Conservation (phyloP, 495 filamentous ascomycete species). For the Clohesyomyces aquaticus region DNA sequence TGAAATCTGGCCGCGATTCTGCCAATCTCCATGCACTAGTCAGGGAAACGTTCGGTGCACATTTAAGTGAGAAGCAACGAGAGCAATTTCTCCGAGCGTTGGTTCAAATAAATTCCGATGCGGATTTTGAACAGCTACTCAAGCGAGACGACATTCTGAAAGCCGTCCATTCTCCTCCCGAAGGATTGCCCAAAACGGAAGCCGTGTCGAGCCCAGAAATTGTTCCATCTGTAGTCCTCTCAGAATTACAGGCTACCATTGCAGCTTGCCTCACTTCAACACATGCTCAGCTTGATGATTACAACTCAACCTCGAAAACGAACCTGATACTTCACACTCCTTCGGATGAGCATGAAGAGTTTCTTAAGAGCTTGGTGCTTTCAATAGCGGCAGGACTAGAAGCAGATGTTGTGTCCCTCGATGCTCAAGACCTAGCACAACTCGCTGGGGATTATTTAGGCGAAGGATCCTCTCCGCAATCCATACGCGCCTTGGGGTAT, state of each 20-base stretch:
- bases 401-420: conserved; percentile 78
- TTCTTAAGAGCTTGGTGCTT: conserved; percentile 63
- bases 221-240: conserved; percentile 23
- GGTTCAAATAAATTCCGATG: too few relatives aligned
- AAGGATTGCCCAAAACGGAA: too few relatives aligned
- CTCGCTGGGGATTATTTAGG: conserved; percentile 74
- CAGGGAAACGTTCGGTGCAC: conserved; percentile 3
- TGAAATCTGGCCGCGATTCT: not conserved
- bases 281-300: conserved; percentile 12
- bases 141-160: too few relatives aligned
- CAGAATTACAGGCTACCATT: conserved; percentile 34
- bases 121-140: too few relatives aligned
- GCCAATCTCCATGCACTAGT: not conserved
- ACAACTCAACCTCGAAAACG: conserved; percentile 60
- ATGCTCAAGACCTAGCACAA: conserved; percentile 78
- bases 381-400: conserved; percentile 60
- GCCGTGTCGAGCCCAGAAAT: too few relatives aligned
- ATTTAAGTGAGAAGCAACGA: conserved; percentile 10
- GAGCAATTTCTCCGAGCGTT: conserved; percentile 18
- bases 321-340: conserved; percentile 71
- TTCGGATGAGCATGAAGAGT: conserved; percentile 58
- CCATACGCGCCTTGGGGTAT: conserved; percentile 47
- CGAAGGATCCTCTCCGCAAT: conserved; percentile 52
- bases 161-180: too few relatives aligned
- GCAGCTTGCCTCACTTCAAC: conserved; percentile 25